Base-by-base conservation (phyloP, 768 basidiomycete species). In the Amanita inopinata region DNA sequence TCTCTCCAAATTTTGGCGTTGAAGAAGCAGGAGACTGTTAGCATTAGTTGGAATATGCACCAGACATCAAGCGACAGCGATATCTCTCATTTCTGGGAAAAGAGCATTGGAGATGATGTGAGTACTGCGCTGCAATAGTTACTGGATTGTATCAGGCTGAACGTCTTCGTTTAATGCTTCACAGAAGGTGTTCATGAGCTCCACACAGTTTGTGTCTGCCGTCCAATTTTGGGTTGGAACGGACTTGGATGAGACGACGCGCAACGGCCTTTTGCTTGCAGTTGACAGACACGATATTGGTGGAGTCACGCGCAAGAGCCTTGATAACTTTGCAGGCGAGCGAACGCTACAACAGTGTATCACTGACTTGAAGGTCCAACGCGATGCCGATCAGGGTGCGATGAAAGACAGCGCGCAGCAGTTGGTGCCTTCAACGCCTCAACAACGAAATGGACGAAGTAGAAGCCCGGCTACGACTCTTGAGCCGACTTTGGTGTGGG, bases 401-500 rank as follows among this genome's bases (percentile, higher is more conserved):
- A n/a, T n/a, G n/a, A n/a, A n/a, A n/a, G n/a, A n/a, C n/a, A n/a
- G n/a, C n/a, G n/a, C n/a, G n/a, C n/a, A n/a, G n/a, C n/a, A n/a
- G n/a, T 32, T n/a, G n/a, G n/a, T n/a, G n/a, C 27, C n/a, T 28
- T 28, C 27, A 7, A n/a, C n/a, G n/a, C n/a, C n/a, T n/a, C n/a
- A 6, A 7, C 27, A 6, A 28, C n/a, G 7, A n/a, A n/a, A n/a
- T n/a, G n/a, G n/a, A n/a, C n/a, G n/a, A n/a, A n/a, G n/a, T n/a
- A n/a, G n/a, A n/a, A n/a, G n/a, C n/a, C n/a, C n/a, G n/a, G n/a
- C n/a, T n/a, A n/a, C n/a, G n/a, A n/a, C n/a, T n/a, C n/a, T n/a
- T n/a, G n/a, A n/a, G 2, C 59, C 60, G 6, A 38, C 56, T 3
- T 34, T 60, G 7, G 42, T 62, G 12, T 62, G 60, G 58, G 50